phyloP scores from a whole-genome alignment of 2,329 filamentous ascomycete genomes.

The Zopfia rhizophila region DNA sequence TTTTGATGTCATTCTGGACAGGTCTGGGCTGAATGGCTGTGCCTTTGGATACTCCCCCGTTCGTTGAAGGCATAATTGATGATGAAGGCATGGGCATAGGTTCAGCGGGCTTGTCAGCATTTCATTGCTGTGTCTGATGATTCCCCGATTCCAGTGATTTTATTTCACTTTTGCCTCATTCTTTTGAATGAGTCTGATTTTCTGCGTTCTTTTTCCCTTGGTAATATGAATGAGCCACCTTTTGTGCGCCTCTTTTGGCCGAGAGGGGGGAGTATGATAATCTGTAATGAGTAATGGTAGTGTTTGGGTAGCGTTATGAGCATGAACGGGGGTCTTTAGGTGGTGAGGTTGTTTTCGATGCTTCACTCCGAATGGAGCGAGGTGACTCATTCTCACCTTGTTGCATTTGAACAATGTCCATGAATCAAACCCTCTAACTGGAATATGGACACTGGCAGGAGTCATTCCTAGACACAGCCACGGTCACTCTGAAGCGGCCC shows the following conservation, averaged over 20 bases:
- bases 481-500: no score
- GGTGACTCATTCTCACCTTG: no score
- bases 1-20: conserved; percentile 14
- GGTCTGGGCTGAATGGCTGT: conserved; percentile 8
- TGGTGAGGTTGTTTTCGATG: no score
- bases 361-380: no score
- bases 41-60: conserved; percentile 13
- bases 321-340: no score
- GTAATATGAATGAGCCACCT: neutral
- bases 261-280: conserved; percentile 12
- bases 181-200: conserved; percentile 4
- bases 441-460: no score
- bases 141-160: conserved; percentile 1
- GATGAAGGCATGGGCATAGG: conserved; percentile 16
- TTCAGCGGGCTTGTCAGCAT: conserved; percentile 6
- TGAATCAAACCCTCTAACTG: no score
- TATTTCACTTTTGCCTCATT: neutral
- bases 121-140: neutral
- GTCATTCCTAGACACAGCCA: no score
- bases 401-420: no score
- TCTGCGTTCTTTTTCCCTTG: conserved; percentile 8
- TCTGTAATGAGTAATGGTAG: conserved; percentile 36
- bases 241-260: neutral
- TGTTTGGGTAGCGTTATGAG: conserved; percentile 13
- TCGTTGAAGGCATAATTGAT: conserved; percentile 7